Base-by-base conservation (phyloP, 2,329 filamentous ascomycete species). In the Colletotrichum theobromicola region DNA sequence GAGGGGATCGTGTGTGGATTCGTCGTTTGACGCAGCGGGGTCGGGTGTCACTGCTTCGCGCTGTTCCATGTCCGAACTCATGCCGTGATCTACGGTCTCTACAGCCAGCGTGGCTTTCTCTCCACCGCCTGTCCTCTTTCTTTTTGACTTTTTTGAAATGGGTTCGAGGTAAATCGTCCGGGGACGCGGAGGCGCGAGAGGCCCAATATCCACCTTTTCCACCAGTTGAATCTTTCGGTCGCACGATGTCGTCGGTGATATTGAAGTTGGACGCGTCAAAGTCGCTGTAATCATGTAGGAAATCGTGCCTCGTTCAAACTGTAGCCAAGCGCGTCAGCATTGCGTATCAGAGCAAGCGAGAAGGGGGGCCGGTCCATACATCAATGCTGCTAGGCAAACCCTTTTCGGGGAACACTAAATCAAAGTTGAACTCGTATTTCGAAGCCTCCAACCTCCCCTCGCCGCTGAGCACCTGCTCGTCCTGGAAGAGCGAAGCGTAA, bases 281-380 rank as follows among this genome's bases (percentile, higher is more conserved):
- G 95, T 98, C 35, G 96, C 94, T 7, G 95, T 96, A 79, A 98
- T 90, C 86, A 96, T 92, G 85, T 98, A 99, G 24, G 94, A 93
- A 79, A 99, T 95, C 3, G 95, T 96, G 42, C 97, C 97, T 81
- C 96, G 93, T 85, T 98, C 97, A 83, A 99, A 99, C 95, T 98
- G 83, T 34, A 72, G 30, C 13, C 15, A 21, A 15, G 42, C 55
- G 68, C 62, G 53, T 68, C 26, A 74, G 69, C 63, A 64, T 6
- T 53, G 53, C 28, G 46, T 64, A 26, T 69, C 67, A 58, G 37
- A 32, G 30, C 21, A 32, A 42, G 12, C 13, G 58, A 63, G n/a
- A 42, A 12, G 15, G 57, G 34, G 55, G 64, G 79, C 57, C 78
- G 55, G 64, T 79, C 57, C 78, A 81, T 90, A 98, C 96, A 85